phyloP scores from a whole-genome alignment of 495 filamentous ascomycete species.

The Tuber brumale region DNA sequence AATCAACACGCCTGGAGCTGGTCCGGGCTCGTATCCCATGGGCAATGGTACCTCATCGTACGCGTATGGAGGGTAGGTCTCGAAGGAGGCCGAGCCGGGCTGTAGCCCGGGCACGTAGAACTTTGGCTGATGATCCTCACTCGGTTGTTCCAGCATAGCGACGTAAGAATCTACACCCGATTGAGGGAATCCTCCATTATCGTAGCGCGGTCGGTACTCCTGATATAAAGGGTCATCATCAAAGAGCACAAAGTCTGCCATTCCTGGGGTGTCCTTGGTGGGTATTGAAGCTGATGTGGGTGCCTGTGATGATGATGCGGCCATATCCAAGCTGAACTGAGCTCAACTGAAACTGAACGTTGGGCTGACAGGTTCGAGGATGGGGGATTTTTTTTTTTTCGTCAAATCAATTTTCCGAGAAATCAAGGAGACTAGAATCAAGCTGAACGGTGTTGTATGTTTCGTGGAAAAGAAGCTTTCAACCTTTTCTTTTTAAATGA shows the following conservation, averaged over 20 bases:
- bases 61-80: constrained; percentile 14
- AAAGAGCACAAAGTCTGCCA: constrained; percentile 38
- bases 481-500: constrained; percentile 1
- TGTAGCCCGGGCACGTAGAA: constrained; percentile 35
- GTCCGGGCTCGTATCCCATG: background rate
- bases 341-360: constrained; percentile 27
- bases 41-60: background rate
- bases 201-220: constrained; percentile 14
- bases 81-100: constrained; percentile 22
- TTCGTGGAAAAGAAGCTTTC: background rate
- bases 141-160: constrained; percentile 30
- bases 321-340: constrained; percentile 27
- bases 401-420: constrained; percentile 1
- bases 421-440: background rate
- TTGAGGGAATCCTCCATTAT: background rate
- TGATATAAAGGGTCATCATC: constrained; percentile 35
- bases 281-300: constrained; percentile 4
- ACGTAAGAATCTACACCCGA: constrained; percentile 20
- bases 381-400: background rate
- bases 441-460: background rate
- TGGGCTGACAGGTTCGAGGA: background rate
- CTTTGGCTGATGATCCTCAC: constrained; percentile 29
- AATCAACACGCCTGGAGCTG: constrained; percentile 36
- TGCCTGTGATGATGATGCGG: constrained; percentile 4
- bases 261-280: constrained; percentile 10